Percentiles rank a stretch among this genome's conserved stretches.
Conservation (phyloP, 2,329 filamentous ascomycete genomes). For the Stachybotrys echinatus region DNA sequence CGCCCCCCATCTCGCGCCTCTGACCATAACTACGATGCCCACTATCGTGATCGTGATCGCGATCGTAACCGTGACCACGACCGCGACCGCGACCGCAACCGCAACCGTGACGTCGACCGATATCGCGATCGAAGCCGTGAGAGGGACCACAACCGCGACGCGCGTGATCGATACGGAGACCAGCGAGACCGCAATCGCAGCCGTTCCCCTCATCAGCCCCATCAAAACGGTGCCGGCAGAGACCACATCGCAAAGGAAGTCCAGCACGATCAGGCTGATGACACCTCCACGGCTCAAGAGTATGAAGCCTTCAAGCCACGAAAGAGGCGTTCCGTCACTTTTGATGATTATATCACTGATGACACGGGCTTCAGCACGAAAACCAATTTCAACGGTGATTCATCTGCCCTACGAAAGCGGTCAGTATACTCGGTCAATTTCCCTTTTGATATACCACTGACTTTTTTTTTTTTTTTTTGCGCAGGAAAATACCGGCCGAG, state of each 20-base stretch:
- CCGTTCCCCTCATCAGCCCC: slow-evolving; percentile 36
- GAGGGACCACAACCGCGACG: slow-evolving; percentile 40
- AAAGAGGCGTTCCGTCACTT: not conserved
- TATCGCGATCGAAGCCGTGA: slow-evolving; percentile 26
- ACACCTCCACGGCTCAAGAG: not conserved
- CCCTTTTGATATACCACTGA: not conserved
- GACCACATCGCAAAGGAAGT: not conserved
- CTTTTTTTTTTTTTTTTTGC: no score
- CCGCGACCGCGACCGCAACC: slow-evolving; percentile 28
- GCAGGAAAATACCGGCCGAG: not conserved
- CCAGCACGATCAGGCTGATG: not conserved
- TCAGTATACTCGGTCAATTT: not conserved
- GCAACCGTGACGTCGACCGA: slow-evolving; percentile 24
- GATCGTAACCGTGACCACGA: slow-evolving; percentile 39
- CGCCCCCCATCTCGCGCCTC: slow-evolving; percentile 38
- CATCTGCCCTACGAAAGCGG: not conserved
- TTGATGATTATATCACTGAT: not conserved
- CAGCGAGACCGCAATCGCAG: slow-evolving; percentile 53
- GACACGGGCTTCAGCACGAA: not conserved
- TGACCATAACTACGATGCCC: slow-evolving; percentile 43
- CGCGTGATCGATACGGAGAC: slow-evolving; percentile 40
- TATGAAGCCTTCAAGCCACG: not conserved
- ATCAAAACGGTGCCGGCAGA: slow-evolving; percentile 4
- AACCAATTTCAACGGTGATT: not conserved
- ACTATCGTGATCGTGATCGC: slow-evolving; percentile 36